Evolutionary conservation across 371 early-diverging fungal genomes (phyloP).

Genomic region (Zancudomyces culisetae): DNA sequence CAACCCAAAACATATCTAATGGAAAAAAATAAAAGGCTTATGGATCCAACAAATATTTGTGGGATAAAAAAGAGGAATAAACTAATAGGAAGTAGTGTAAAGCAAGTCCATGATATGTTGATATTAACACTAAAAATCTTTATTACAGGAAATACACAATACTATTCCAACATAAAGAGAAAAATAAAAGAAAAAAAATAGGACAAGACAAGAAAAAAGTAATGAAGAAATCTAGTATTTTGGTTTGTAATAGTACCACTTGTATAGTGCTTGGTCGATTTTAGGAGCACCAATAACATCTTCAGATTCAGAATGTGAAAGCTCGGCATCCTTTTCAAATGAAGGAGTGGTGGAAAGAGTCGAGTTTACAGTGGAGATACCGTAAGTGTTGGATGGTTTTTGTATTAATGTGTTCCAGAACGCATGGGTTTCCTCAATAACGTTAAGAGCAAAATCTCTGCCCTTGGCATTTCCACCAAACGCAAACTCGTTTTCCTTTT

Average conservation of each 20-base stretch:
- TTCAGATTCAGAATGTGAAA: slow-evolving; percentile 7
- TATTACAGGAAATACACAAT: no score
- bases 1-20: no score
- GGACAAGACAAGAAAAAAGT: no score
- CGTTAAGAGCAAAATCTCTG: slow-evolving; percentile 13
- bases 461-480: slow-evolving; percentile 81
- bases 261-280: slow-evolving; percentile 67
- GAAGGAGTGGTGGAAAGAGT: slow-evolving; percentile 9
- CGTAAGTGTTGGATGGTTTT: slow-evolving; percentile 8
- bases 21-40: background rate
- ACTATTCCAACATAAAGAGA: no score
- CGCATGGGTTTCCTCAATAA: slow-evolving; percentile 86
- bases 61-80: background rate
- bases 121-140: background rate
- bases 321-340: slow-evolving; percentile 35
- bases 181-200: no score
- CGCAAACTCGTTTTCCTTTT: slow-evolving; percentile 96
- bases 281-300: slow-evolving; percentile 30
- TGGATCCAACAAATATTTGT: background rate
- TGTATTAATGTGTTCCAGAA: slow-evolving; percentile 86
- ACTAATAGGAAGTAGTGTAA: background rate
- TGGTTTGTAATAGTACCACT: slow-evolving; percentile 96
- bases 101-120: background rate
- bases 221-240: no score
- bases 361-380: slow-evolving; percentile 13